Conservation (phyloP, 495 filamentous ascomycete species). For the Hyaloscypha variabilis region DNA sequence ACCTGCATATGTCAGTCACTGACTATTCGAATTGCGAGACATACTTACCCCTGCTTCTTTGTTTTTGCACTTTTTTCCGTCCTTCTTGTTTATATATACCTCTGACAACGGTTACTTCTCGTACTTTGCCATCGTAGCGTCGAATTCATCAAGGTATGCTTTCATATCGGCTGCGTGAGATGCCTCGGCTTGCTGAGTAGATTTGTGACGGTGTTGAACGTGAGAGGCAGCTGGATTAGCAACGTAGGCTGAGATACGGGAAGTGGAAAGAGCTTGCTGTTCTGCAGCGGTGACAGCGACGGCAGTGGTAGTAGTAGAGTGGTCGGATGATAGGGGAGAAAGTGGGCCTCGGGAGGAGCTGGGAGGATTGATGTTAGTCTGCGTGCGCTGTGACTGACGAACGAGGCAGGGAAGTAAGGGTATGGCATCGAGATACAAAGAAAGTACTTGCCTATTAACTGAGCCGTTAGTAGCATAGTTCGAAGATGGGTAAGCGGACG, state of each 20-base stretch:
- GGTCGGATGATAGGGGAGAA: not conserved
- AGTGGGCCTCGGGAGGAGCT: not conserved
- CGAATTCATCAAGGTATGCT: not conserved
- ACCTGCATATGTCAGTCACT: not conserved
- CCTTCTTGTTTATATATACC: not conserved
- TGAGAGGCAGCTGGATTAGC: not conserved
- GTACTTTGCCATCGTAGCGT: not conserved
- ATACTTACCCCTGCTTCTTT: not conserved
- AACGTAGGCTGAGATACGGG: not conserved
- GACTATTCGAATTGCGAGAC: not conserved
- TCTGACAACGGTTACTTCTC: not conserved
- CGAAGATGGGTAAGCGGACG: not conserved
- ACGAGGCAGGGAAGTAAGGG: not conserved
- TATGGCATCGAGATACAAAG: not conserved
- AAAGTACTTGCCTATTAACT: not conserved
- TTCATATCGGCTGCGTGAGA: not conserved
- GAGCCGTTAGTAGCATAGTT: constrained; percentile 1
- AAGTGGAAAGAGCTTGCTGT: not conserved
- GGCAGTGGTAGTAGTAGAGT: not conserved
- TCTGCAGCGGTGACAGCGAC: not conserved
- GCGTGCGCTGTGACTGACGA: not conserved
- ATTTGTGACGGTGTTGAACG: not conserved
- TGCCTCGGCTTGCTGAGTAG: not conserved
- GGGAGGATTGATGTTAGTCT: not conserved
- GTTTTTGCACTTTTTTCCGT: not conserved